Evolutionary conservation across 208 protist genomes (phyloP), one percentile per base, ranked within the genome.

Genomic region (Crithidia sp.): DNA sequence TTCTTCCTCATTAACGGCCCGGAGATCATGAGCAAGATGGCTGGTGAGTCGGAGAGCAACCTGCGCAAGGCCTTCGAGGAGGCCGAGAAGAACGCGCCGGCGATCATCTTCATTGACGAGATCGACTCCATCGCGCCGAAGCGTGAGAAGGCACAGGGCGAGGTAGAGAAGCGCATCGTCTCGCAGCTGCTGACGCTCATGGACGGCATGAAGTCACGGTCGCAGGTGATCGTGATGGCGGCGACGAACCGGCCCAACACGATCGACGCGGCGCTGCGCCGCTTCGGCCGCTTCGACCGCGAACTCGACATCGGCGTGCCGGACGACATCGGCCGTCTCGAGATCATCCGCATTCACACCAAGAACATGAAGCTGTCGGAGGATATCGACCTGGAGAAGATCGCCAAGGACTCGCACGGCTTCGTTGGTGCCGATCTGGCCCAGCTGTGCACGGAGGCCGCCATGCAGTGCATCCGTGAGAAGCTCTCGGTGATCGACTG

Each of bases 61-160:
- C 95, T 99, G 19, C 92, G 99, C 71, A 98, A 99, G 74, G 99
- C 99, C 40, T 99, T 99, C 85, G 99, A 99, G 82, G 98, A 99
- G 84, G 98, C 99, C 2, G 98, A 99, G 80, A 99, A 99, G 93
- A 99, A 99, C 90, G 87, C 98, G 2, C 99, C 99, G 44, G 84
- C 99, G 43, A 99, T 99, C 86, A 99, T 99, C 79, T 99, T 99
- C 91, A 99, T 99, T 84, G 99, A 99, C 86, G 99, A 99, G 90
- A 99, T 99, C 70, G 99, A 99, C 91, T 98, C 98, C 10, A 99
- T 99, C 74, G 99, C 99, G 7, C 99, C 99, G 56, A 99, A 99
- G 92, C 94, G 99, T 77, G 99, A 99, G 60, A 99, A 99, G 77
- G 94, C 98, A 28, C 89, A 99, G 83, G 99, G 99, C 68, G 99